These are phyloP conservation scores for Pseudozyma flocculosa DNA, from an alignment of 1,284 basidiomycete genomes.

Conservation along the genomic window DNA sequence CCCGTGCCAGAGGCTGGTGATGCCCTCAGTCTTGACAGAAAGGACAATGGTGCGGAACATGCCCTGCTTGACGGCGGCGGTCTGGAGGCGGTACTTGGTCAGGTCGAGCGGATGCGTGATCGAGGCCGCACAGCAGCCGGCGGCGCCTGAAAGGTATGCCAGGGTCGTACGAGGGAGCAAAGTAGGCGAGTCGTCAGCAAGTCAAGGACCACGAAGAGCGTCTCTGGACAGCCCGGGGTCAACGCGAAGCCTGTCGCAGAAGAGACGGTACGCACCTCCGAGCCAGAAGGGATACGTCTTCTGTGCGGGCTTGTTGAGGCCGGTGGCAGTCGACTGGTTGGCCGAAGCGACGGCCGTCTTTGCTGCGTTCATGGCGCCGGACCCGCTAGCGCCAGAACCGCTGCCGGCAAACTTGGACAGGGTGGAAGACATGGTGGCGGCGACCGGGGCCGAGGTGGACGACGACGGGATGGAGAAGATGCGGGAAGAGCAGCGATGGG, in stretches of 20 bases:
- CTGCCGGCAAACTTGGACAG: slow-evolving; percentile 13
- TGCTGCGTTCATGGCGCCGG: slow-evolving; percentile 25
- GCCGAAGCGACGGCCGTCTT: slow-evolving; percentile 30
- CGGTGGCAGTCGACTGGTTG: slow-evolving; percentile 6
- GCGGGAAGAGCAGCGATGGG: too few species aligned
- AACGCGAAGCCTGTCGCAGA: too few species aligned
- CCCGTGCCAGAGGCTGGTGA: slow-evolving; percentile 52
- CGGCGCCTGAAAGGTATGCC: slow-evolving; percentile 12
- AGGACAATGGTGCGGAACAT: slow-evolving; percentile 42
- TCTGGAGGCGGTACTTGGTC: slow-evolving; percentile 58
- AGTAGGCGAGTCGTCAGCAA: neutral
- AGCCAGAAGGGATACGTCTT: slow-evolving; percentile 54
- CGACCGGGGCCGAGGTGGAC: too few species aligned
- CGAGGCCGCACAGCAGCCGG: slow-evolving; percentile 32
- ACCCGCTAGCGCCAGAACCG: slow-evolving; percentile 9
- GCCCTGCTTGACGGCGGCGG: slow-evolving; percentile 39
- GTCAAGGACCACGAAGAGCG: too few species aligned
- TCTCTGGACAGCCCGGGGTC: too few species aligned
- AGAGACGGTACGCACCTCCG: slow-evolving; percentile 51
- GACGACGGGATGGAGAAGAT: too few species aligned
- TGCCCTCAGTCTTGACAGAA: slow-evolving; percentile 31
- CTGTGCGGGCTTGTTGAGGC: slow-evolving; percentile 12
- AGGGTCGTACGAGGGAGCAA: neutral
- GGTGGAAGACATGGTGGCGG: too few species aligned
- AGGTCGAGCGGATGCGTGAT: slow-evolving; percentile 59